Evolutionary conservation across 1,139 yeast genomes (phyloP).

Genomic region (Trichomonascaceae sp.): DNA sequence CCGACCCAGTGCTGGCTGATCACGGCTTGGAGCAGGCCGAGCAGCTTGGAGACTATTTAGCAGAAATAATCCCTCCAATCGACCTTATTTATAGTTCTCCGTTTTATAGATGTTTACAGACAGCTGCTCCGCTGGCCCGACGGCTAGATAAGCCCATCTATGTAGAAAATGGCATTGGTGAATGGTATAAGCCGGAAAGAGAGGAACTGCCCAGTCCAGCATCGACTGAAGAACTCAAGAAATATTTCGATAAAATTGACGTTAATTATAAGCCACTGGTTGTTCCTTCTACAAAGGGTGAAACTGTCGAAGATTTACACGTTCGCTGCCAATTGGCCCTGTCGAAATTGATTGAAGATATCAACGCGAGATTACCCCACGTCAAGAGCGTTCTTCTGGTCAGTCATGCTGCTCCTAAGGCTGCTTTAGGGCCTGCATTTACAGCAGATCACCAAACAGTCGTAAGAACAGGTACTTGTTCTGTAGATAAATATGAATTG

Average conservation of each 20-base stretch:
- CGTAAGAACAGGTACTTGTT: conserved; percentile 50
- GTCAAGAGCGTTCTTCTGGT: conserved; percentile 52
- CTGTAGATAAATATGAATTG: conserved; percentile 51
- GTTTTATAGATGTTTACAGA: conserved; percentile 83
- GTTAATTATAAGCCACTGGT: conserved; percentile 39
- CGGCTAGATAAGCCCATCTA: conserved; percentile 49
- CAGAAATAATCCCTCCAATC: conserved; percentile 43
- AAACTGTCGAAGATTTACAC: conserved; percentile 57
- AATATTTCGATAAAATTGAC: conserved; percentile 47
- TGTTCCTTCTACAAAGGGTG: conserved; percentile 60
- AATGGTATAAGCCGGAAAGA: conserved; percentile 32
- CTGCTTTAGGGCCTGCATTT: conserved; percentile 67
- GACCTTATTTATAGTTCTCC: conserved; percentile 71
- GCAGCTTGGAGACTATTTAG: conserved; percentile 53
- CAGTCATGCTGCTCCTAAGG: conserved; percentile 82
- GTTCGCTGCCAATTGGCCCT: conserved; percentile 49
- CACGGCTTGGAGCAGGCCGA: conserved; percentile 78
- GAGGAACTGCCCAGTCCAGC: conserved; percentile 42
- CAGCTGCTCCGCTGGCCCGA: conserved; percentile 63
- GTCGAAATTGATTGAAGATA: conserved; percentile 43
- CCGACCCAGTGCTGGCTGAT: conserved; percentile 73
- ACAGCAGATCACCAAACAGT: conserved; percentile 44
- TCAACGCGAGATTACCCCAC: conserved; percentile 44
- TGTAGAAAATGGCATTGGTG: conserved; percentile 63
- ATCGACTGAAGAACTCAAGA: conserved; percentile 39